Percentiles rank a stretch among this genome's conserved stretches.
phyloP scores from a whole-genome alignment of 2,329 filamentous ascomycete genomes.

The Dothideomycetes sp. region DNA sequence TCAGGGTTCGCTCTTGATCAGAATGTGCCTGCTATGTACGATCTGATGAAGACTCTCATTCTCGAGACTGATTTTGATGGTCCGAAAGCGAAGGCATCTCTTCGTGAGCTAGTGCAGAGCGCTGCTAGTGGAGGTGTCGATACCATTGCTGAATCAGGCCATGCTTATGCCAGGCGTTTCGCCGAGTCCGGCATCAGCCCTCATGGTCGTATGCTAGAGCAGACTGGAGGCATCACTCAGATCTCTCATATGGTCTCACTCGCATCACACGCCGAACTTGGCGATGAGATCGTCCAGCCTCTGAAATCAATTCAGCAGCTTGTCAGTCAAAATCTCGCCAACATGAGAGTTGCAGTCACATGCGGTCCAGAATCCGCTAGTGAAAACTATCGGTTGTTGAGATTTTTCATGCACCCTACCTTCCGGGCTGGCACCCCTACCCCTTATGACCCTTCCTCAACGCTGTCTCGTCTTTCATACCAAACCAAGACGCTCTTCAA shows the following conservation, averaged over 20 bases:
- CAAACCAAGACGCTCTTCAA: conserved; percentile 1
- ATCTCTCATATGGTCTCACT: conserved; percentile 74
- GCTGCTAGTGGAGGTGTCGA: conserved; percentile 86
- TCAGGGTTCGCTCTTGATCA: conserved; percentile 81
- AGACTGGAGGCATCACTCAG: conserved; percentile 84
- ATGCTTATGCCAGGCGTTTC: conserved; percentile 74
- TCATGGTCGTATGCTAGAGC: conserved; percentile 65
- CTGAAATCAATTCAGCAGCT: conserved; percentile 77
- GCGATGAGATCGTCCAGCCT: conserved; percentile 44
- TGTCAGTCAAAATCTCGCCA: conserved; percentile 55
- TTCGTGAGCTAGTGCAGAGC: conserved; percentile 77
- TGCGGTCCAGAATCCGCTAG: conserved; percentile 67
- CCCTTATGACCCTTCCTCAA: conserved; percentile 1
- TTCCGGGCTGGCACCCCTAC: too few relatives aligned
- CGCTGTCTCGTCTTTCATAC: conserved; percentile 7
- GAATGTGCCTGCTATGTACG: conserved; percentile 85
- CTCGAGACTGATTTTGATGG: conserved; percentile 85
- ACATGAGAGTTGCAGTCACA: conserved; percentile 72
- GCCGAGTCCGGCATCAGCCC: conserved; percentile 71
- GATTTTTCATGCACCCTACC: conserved; percentile 51
- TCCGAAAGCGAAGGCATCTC: conserved; percentile 68
- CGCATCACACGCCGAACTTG: conserved; percentile 64
- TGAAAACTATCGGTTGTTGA: conserved; percentile 61
- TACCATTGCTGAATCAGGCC: conserved; percentile 81
- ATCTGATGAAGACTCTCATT: conserved; percentile 70